Evolutionary conservation across 495 filamentous ascomycete species (phyloP).

Genomic region (Trichoderma erinaceum): DNA sequence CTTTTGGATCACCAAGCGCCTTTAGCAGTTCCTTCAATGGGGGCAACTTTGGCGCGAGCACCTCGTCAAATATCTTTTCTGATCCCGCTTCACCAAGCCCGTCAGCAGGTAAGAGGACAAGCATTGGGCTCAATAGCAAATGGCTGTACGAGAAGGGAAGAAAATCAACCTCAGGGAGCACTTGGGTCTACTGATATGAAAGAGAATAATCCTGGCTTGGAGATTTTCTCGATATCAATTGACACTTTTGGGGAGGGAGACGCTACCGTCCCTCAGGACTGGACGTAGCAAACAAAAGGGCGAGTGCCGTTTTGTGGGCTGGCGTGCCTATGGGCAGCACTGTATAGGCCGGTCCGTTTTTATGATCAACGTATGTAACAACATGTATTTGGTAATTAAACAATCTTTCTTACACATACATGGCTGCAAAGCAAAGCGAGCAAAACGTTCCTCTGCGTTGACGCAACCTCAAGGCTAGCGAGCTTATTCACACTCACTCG

Average conservation of each 20-base stretch:
- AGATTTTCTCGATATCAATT: not conserved
- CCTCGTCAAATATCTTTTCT: slow-evolving; percentile 26
- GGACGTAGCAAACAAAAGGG: not conserved
- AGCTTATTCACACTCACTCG: too few relatives aligned
- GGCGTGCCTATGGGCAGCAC: not conserved
- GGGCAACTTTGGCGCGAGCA: slow-evolving; percentile 20
- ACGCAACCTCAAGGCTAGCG: too few relatives aligned
- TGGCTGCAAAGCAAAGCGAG: not conserved
- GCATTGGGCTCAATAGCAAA: slow-evolving; percentile 72
- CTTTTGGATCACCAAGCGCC: slow-evolving; percentile 48
- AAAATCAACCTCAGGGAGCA: slow-evolving; percentile 30
- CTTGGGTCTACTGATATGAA: slow-evolving; percentile 27
- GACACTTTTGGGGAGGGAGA: not conserved
- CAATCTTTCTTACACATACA: not conserved
- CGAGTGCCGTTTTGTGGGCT: not conserved
- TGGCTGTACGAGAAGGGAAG: slow-evolving; percentile 84
- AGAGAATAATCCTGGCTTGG: not conserved
- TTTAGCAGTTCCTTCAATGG: slow-evolving; percentile 16
- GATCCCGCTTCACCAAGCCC: slow-evolving; percentile 56
- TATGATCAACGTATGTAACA: slow-evolving; percentile 8
- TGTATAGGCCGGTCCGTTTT: not conserved
- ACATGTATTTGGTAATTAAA: not conserved
- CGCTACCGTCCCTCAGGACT: not conserved
- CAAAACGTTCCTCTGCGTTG: too few relatives aligned
- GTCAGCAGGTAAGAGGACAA: slow-evolving; percentile 58